phyloP scores from a whole-genome alignment of 345 rosid genomes.

The Citrus reticulata region DNA sequence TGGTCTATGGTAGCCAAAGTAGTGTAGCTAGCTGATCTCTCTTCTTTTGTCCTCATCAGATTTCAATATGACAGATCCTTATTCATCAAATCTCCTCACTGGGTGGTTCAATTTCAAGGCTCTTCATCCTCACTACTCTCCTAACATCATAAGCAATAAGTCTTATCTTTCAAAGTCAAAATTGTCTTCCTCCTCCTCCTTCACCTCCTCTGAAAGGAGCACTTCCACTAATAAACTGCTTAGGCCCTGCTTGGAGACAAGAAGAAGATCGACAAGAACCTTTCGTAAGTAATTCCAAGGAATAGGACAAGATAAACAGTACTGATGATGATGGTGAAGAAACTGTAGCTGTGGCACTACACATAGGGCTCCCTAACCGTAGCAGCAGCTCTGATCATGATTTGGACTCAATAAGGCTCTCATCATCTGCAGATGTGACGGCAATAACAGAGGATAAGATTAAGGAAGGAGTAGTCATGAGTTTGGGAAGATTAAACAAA shows the following conservation, averaged over 20 bases:
- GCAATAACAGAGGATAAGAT: not conserved
- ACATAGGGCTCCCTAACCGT: slow-evolving; percentile 44
- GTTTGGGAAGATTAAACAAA: slow-evolving; percentile 19
- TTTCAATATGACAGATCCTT: slow-evolving; percentile 39
- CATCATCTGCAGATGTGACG: not conserved
- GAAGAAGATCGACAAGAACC: slow-evolving; percentile 23
- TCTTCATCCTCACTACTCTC: slow-evolving; percentile 15
- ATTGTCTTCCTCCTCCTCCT: not conserved
- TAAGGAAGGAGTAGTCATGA: slow-evolving; percentile 8
- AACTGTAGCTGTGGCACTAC: slow-evolving; percentile 26
- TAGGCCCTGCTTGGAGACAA: slow-evolving; percentile 23
- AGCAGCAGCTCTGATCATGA: slow-evolving; percentile 8
- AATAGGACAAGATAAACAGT: slow-evolving; percentile 4
- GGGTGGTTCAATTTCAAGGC: slow-evolving; percentile 37
- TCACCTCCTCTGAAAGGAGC: slow-evolving; percentile 27
- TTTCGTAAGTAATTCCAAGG: slow-evolving; percentile 24
- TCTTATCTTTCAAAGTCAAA: slow-evolving; percentile 4
- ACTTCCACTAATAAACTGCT: slow-evolving; percentile 39
- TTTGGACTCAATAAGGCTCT: slow-evolving; percentile 14
- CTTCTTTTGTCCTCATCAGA: not conserved
- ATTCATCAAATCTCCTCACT: slow-evolving; percentile 27
- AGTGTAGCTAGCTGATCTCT: not conserved
- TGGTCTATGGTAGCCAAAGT: not conserved
- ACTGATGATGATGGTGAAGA: not conserved
- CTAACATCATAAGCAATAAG: slow-evolving; percentile 1